Conservation (phyloP, 2,329 filamentous ascomycete genomes). For the Fusarium continuum region DNA sequence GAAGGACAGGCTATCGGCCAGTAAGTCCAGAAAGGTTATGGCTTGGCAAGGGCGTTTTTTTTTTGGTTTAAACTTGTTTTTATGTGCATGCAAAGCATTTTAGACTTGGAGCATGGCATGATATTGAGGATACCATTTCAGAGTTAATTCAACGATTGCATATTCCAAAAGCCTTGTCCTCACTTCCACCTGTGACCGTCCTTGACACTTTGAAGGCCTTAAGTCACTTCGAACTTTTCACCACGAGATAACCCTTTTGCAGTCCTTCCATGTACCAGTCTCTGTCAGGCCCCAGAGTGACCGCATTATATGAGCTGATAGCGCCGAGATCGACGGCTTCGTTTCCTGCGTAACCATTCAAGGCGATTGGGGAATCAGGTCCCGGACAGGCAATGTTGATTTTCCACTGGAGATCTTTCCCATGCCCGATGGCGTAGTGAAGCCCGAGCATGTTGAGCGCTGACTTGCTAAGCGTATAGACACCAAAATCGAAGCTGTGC, state of each 20-base stretch:
- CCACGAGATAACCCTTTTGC: slow-evolving; percentile 13
- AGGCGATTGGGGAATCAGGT: slow-evolving; percentile 4
- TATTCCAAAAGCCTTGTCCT: slow-evolving; percentile 1
- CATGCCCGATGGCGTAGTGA: slow-evolving; percentile 19
- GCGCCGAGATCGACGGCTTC: slow-evolving; percentile 10
- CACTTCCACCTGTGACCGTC: background rate
- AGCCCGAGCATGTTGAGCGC: slow-evolving; percentile 32
- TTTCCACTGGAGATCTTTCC: slow-evolving; percentile 17
- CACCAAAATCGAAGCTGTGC: background rate
- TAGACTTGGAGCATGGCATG: slow-evolving; percentile 27
- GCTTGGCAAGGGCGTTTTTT: slow-evolving; percentile 35
- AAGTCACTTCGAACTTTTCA: background rate
- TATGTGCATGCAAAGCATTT: slow-evolving; percentile 22
- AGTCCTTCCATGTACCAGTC: slow-evolving; percentile 15
- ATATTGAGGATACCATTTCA: slow-evolving; percentile 35
- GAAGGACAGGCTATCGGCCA: slow-evolving; percentile 17
- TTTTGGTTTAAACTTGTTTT: slow-evolving; percentile 18
- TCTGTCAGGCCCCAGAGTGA: slow-evolving; percentile 2
- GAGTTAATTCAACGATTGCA: slow-evolving; percentile 31
- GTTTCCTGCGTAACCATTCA: slow-evolving; percentile 15
- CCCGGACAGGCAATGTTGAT: slow-evolving; percentile 24
- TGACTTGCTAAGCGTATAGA: slow-evolving; percentile 30
- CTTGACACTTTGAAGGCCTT: background rate
- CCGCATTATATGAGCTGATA: slow-evolving; percentile 5
- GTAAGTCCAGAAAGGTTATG: slow-evolving; percentile 9